Conservation (phyloP, 257 asterid species). For the Forsythia suspensa region DNA sequence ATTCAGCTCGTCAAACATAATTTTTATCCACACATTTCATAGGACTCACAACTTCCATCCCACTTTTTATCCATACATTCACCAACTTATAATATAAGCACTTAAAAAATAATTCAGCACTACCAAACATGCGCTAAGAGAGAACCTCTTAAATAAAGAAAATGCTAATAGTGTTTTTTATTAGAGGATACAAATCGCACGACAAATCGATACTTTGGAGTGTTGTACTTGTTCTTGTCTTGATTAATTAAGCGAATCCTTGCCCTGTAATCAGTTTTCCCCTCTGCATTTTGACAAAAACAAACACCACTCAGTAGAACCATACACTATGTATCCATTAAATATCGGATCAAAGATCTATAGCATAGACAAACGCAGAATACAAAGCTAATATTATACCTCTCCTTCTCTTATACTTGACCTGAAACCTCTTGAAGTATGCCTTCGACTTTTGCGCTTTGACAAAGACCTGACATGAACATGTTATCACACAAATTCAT, state of each 20-base stretch:
- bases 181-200: conserved; percentile 48
- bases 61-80: no score
- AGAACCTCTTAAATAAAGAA: not conserved
- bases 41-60: no score
- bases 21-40: no score
- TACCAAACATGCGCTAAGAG: no score
- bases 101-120: no score
- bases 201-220: conserved; percentile 48
- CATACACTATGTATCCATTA: not conserved
- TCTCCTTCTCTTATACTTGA: conserved; percentile 58
- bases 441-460: conserved; percentile 47
- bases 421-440: conserved; percentile 58
- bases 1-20: no score
- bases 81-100: no score
- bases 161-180: no score
- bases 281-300: conserved; percentile 33
- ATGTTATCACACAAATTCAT: not conserved
- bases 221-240: conserved; percentile 56
- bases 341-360: not conserved
- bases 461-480: conserved; percentile 33
- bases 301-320: not conserved
- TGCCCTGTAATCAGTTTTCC: conserved; percentile 56
- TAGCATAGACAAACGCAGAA: not conserved
- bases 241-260: conserved; percentile 56
- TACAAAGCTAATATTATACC: conserved; percentile 16